Evolutionary conservation across 2,329 filamentous ascomycete genomes (phyloP).

Genomic region (Claviceps pazoutovae): DNA sequence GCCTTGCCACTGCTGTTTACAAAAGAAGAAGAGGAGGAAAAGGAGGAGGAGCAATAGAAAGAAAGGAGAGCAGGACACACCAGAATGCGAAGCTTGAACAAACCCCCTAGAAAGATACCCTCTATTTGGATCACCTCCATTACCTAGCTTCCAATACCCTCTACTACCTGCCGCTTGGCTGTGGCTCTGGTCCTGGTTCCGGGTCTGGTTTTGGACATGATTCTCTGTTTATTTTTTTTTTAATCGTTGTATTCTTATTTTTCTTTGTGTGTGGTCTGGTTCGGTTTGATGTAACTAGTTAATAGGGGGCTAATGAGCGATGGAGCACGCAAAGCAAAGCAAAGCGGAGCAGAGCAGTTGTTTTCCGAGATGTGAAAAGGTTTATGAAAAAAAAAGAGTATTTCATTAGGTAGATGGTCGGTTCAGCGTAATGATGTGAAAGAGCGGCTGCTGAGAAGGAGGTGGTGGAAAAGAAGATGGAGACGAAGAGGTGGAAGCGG

Average conservation of each 20-base stretch:
- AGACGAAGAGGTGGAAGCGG: background rate
- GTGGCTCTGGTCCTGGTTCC: too few relatives aligned
- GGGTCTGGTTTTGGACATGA: too few relatives aligned
- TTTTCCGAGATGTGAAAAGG: too few relatives aligned
- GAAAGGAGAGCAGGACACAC: background rate
- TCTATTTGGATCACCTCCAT: conserved; percentile 16
- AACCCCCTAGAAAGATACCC: conserved; percentile 26
- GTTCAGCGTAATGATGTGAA: background rate
- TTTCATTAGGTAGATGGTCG: background rate
- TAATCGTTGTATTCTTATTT: too few relatives aligned
- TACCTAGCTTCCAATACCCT: background rate
- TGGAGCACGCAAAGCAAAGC: too few relatives aligned
- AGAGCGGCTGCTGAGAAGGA: background rate
- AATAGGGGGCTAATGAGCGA: too few relatives aligned
- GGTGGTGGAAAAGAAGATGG: background rate
- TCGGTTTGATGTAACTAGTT: too few relatives aligned
- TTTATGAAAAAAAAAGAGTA: too few relatives aligned
- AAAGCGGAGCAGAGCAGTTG: too few relatives aligned
- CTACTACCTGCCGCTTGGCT: too few relatives aligned
- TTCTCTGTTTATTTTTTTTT: too few relatives aligned
- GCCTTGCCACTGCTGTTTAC: background rate
- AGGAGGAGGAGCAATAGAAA: background rate
- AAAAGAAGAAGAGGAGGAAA: background rate
- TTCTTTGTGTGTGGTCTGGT: too few relatives aligned
- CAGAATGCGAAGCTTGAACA: conserved; percentile 17